These are phyloP conservation scores for Chimonanthus praecox DNA, from an alignment of 164 flowering plant genomes.

Conservation along the genomic window DNA sequence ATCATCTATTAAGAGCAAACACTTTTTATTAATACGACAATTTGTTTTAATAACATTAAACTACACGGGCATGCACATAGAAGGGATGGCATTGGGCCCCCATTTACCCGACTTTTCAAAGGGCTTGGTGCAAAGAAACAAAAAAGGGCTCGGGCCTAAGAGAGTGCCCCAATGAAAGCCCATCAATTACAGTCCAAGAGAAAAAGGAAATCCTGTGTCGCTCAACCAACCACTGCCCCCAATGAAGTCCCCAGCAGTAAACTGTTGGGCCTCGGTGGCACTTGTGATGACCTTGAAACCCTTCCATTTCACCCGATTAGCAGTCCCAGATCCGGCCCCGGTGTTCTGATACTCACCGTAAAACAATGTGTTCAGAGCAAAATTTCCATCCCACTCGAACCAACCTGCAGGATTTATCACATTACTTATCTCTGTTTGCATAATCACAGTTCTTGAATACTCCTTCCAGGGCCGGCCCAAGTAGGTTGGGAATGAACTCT, in stretches of 20 bases:
- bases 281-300: conserved; percentile 48
- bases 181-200: conserved; percentile 34
- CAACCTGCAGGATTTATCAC: conserved; percentile 68
- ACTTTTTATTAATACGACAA: no score
- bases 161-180: background rate
- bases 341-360: conserved; percentile 63
- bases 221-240: conserved; percentile 49
- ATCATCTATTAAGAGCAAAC: no score
- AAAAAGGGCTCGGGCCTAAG: no score
- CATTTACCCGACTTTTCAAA: no score
- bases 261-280: conserved; percentile 43
- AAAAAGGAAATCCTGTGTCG: conserved; percentile 57
- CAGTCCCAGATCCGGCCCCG: conserved; percentile 60
- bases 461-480: conserved; percentile 83
- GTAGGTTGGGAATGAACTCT: conserved; percentile 40
- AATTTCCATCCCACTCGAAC: conserved; percentile 61
- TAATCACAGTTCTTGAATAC: conserved; percentile 61
- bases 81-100: no score
- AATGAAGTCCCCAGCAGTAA: conserved; percentile 43
- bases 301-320: conserved; percentile 55
- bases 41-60: no score
- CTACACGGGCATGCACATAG: no score
- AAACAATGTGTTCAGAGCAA: conserved; percentile 49
- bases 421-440: conserved; percentile 46
- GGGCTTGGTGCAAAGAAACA: no score